phyloP scores from a whole-genome alignment of 2,329 filamentous ascomycete species.

The Apiospora marii region DNA sequence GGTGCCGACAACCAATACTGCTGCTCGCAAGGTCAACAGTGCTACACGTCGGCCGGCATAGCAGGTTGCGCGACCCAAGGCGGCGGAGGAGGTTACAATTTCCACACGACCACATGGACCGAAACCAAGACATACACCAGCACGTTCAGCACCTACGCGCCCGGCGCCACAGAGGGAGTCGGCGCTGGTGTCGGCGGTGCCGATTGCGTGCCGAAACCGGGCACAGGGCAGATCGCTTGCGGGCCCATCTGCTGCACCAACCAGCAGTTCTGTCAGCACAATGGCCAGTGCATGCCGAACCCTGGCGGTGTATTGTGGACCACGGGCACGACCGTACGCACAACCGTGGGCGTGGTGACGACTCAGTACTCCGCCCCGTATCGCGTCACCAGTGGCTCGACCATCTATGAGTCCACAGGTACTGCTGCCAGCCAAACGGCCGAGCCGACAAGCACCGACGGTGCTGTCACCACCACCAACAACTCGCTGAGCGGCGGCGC shows the following conservation, averaged over 20 bases:
- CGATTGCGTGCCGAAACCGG: constrained; percentile 57
- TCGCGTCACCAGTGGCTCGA: constrained; percentile 61
- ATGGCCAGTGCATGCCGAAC: constrained; percentile 65
- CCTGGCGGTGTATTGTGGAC: constrained; percentile 53
- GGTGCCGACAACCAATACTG: constrained; percentile 64
- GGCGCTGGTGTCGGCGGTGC: constrained; percentile 43
- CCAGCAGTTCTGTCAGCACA: constrained; percentile 68
- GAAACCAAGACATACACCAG: constrained; percentile 67
- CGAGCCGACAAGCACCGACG: constrained; percentile 60
- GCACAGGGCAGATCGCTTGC: constrained; percentile 67
- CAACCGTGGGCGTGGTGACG: constrained; percentile 58
- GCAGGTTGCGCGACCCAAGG: constrained; percentile 55
- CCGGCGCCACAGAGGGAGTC: constrained; percentile 53
- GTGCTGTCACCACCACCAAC: constrained; percentile 49
- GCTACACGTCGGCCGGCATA: constrained; percentile 59
- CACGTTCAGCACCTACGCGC: constrained; percentile 61
- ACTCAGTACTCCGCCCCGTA: constrained; percentile 57
- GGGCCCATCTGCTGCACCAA: constrained; percentile 74
- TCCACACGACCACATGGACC: constrained; percentile 67
- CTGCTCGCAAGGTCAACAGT: constrained; percentile 57
- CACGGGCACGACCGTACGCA: constrained; percentile 54
- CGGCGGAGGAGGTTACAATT: constrained; percentile 41
- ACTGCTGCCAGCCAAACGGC: constrained; percentile 55
- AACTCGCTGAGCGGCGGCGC: constrained; percentile 70
- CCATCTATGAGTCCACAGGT: constrained; percentile 59